Base-by-base conservation (phyloP, 1,284 basidiomycete genomes). In the Fistulinella cinereoalba region DNA sequence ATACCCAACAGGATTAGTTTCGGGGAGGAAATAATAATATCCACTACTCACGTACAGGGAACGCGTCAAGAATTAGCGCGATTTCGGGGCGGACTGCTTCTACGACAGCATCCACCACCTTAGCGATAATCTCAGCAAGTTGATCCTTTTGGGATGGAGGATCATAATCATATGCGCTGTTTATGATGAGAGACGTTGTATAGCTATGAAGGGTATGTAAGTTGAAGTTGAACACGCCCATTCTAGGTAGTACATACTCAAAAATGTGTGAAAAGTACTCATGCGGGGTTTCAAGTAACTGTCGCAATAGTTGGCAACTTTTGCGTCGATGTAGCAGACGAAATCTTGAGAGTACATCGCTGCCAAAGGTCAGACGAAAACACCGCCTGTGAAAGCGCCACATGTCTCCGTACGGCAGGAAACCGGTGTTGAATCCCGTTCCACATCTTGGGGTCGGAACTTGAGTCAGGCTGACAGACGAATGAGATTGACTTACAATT, bases 331-430 rank as follows among this genome's bases (percentile, higher is more conserved):
- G 65, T 15, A 65, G 52, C 4, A 65, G 57, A 1, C 50, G 43
- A 41, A 69, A 70, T 31, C 53, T 53, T 3, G 53, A 37, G 11
- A 58, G 41, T 0, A 54, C 58, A 13, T 58, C 53, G n/a, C 54
- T 54, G 19, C 61, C 56, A 44, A 69, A 69, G n/a, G 56, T 54
- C 42, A 69, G 61, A 23, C 73, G 68, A 37, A 71, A 68, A 25
- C 72, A 52, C n/a, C 62, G 62, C 31, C 75, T 57, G 25, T 70
- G 66, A 2, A 56, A 49, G 21, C 70, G 67, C 75, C 75, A 79
- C 38, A 51, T 52, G 4, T 70, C 59, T 3, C 67, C 66, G 46
- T 77, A 75, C 19, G 60, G 58, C 46, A 71, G 52, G 12, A 74
- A 57, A 0, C 55, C 56, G 1, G 62, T 44, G 33, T 59, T 67